A percentile compares a stretch with the other conserved stretches of the same genome.
These are phyloP conservation scores for Solanum hybrid DNA, from an alignment of 305 asterid species.

Conservation along the genomic window DNA sequence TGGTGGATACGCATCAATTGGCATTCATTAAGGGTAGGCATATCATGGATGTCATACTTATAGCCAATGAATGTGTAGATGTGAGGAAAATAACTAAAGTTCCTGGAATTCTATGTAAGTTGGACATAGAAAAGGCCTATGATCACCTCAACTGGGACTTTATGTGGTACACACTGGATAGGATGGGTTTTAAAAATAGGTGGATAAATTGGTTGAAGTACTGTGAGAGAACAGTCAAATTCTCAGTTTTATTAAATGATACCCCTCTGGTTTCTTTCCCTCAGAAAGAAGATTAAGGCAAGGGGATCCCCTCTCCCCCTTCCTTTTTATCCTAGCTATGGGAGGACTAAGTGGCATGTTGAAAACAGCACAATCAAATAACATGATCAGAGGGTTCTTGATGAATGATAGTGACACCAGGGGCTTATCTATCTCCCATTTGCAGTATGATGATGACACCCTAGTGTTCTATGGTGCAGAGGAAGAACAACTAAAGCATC, in stretches of 20 bases:
- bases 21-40: background rate
- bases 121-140: background rate
- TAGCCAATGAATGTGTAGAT: background rate
- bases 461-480: background rate
- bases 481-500: background rate
- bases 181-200: background rate
- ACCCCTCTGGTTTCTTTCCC: background rate
- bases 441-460: background rate
- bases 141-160: background rate
- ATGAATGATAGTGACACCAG: background rate
- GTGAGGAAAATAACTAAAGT: background rate
- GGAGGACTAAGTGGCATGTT: background rate
- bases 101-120: background rate
- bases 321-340: background rate
- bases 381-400: background rate
- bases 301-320: background rate
- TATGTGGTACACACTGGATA: background rate
- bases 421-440: background rate
- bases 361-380: background rate
- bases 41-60: background rate
- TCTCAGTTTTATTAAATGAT: background rate
- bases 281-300: background rate
- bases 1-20: background rate
- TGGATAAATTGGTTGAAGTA: background rate
- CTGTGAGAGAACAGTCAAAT: background rate